Evolutionary conservation across 2,329 filamentous ascomycete genomes (phyloP).

Genomic region (Trichothecium roseum): DNA sequence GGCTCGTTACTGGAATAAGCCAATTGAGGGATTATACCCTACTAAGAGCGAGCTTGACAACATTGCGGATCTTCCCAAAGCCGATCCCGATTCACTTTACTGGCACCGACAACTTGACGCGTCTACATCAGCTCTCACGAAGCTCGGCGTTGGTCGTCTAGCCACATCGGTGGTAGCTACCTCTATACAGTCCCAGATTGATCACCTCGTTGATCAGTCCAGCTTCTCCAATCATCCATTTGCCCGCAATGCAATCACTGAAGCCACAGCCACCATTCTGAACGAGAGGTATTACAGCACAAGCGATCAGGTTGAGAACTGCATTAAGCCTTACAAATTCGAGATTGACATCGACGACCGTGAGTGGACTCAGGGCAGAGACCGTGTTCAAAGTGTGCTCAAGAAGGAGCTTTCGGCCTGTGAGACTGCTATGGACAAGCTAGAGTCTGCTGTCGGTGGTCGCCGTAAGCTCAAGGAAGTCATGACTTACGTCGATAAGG

Average conservation of each 20-base stretch:
- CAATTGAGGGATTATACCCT: slow-evolving; percentile 69
- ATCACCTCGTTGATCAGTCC: slow-evolving; percentile 66
- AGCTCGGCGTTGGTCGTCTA: slow-evolving; percentile 83
- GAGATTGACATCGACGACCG: slow-evolving; percentile 88
- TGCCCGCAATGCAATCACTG: slow-evolving; percentile 82
- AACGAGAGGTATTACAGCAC: slow-evolving; percentile 96
- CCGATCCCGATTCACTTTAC: slow-evolving; percentile 73
- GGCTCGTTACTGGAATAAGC: slow-evolving; percentile 95
- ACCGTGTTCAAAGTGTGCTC: slow-evolving; percentile 71
- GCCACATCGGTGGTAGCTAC: slow-evolving; percentile 86
- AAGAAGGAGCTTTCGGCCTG: slow-evolving; percentile 81
- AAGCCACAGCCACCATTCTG: slow-evolving; percentile 80
- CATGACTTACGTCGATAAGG: slow-evolving; percentile 81
- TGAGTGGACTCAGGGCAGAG: slow-evolving; percentile 79
- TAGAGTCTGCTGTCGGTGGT: slow-evolving; percentile 72
- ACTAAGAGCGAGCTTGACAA: slow-evolving; percentile 59
- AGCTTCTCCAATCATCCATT: slow-evolving; percentile 88
- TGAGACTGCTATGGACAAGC: slow-evolving; percentile 62
- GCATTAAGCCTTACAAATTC: slow-evolving; percentile 97
- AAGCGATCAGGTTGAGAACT: slow-evolving; percentile 95
- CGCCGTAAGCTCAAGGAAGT: slow-evolving; percentile 82
- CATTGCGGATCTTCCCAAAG: slow-evolving; percentile 70
- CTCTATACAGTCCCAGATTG: slow-evolving; percentile 76
- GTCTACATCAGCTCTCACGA: slow-evolving; percentile 80
- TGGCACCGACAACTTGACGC: slow-evolving; percentile 94